Evolutionary conservation across 2,329 filamentous ascomycete genomes (phyloP), one percentile per base, ranked within the genome.

Genomic region (Neodidymelliopsis sp.): DNA sequence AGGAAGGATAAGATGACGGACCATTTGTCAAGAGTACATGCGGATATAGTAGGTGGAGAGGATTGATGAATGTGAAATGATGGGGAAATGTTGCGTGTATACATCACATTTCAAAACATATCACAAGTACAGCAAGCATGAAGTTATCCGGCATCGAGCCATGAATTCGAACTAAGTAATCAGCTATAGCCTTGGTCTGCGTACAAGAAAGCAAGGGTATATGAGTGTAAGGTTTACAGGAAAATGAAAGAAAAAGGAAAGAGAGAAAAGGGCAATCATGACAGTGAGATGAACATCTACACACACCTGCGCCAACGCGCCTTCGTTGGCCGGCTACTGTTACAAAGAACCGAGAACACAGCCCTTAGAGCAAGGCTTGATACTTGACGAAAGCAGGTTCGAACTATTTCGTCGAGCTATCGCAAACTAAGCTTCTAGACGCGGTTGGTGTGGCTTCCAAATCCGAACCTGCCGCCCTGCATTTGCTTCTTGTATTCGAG

Each of bases 401-500:
- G n/a, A n/a, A n/a, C n/a, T n/a, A n/a, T n/a, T n/a, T n/a, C n/a
- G n/a, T n/a, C n/a, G n/a, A n/a, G n/a, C n/a, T n/a, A n/a, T n/a
- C n/a, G n/a, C n/a, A n/a, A n/a, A n/a, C n/a, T n/a, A n/a, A n/a
- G 13, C 6, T 7, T 46, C 15, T 60, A 62, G 16, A 60, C 48
- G 23, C 49, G 50, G 48, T 53, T 37, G 31, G 28, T 25, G 33
- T 47, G 22, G 16, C 27, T 45, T 13, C 60, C 57, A n/a, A 62
- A 46, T 4, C 54, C 62, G 43, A 65, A 65, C 24, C 54, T 56
- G 23, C 62, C 62, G 13, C 51, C 25, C 41, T 65, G 45, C 62
- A 65, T 65, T 49, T 69, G 57, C 29, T 53, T 39, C 56, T 65
- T 70, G 56, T 70, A 71, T 41, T 65, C 57, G 36, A 62, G 57